These are phyloP conservation scores for Wallacemonas sp. DNA, from an alignment of 208 protist genomes.

Conservation along the genomic window DNA sequence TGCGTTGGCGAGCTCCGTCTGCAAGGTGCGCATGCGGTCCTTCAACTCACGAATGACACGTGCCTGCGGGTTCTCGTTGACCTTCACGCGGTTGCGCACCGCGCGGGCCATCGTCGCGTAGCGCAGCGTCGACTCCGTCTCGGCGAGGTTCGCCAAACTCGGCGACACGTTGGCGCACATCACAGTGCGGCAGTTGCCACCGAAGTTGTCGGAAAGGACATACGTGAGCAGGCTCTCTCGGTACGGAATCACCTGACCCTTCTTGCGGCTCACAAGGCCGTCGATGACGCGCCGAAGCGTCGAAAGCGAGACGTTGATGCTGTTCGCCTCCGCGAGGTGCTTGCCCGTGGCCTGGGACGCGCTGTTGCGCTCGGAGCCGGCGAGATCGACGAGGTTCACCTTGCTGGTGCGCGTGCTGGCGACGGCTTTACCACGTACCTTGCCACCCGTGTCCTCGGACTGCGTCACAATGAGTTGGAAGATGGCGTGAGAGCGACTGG, in stretches of 20 bases:
- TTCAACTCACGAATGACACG: slow-evolving; percentile 83
- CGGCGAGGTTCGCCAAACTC: slow-evolving; percentile 34
- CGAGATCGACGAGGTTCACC: slow-evolving; percentile 82
- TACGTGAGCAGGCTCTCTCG: slow-evolving; percentile 92
- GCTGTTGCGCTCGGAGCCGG: slow-evolving; percentile 54
- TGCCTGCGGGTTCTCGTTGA: slow-evolving; percentile 86
- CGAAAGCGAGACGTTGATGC: slow-evolving; percentile 74
- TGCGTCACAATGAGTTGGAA: slow-evolving; percentile 89
- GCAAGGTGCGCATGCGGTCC: slow-evolving; percentile 42
- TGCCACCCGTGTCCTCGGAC: slow-evolving; percentile 36
- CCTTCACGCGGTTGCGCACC: slow-evolving; percentile 78
- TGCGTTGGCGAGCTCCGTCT: slow-evolving; percentile 32
- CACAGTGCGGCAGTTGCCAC: slow-evolving; percentile 74
- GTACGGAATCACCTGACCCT: slow-evolving; percentile 51
- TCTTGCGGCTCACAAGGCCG: slow-evolving; percentile 35
- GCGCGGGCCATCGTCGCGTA: slow-evolving; percentile 76
- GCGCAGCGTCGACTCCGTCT: slow-evolving; percentile 85
- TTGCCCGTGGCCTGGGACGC: slow-evolving; percentile 31
- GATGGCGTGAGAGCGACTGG: slow-evolving; percentile 94
- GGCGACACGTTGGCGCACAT: slow-evolving; percentile 90
- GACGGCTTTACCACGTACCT: slow-evolving; percentile 74
- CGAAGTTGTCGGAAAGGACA: slow-evolving; percentile 81
- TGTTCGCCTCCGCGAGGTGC: slow-evolving; percentile 62
- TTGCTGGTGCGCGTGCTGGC: slow-evolving; percentile 42
- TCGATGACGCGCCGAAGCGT: slow-evolving; percentile 80